Evolutionary conservation across 371 early-diverging fungal genomes (phyloP), one percentile per base, ranked within the genome.

Genomic region (Dichotomocladium elegans): DNA sequence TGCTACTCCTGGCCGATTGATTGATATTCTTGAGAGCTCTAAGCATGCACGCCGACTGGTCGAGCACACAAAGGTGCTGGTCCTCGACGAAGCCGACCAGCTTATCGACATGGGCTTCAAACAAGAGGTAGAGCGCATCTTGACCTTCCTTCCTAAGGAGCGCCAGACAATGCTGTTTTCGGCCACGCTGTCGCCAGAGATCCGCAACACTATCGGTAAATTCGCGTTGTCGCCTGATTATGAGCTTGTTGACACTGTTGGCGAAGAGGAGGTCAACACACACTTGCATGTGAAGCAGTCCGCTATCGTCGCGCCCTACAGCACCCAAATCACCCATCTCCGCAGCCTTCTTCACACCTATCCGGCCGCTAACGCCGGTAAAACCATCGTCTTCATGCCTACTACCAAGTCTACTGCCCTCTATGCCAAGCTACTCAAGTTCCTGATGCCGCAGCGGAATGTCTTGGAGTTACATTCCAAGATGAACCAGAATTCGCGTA

Each of bases 1-100:
- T 29, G 98, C 87, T 37, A 98, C 99, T 1, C 99, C 99, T 1
- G 99, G 98, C 11, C 87, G 99, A 41, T 61, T 99, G 25, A 66
- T 87, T 29, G 98, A 98, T 65, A 74, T 99, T 67, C 70, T 97
- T 28, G 61, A 81, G 11, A 82, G 82, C 48, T 82, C 81, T 12
- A 61, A 62, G 8, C 63, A 70, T 26, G 87, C 91, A 58, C 67
- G 70, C 4, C 57, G 74, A 10, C 74, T 80, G 69, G 69, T 87
- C 14, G 72, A 71, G 55, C 84, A 70, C 21, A 69, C 83, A 42
- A 80, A 88, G 66, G 71, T 83, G 26, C 64, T 99, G 47, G 87
- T 99, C 37, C 76, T 99, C 63, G 99, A 99, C 71, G 99, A 99
- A 76, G 98, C 99, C 11, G 99, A 99, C 72, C 87, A 93, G 66